Base-by-base conservation (phyloP, 192 early-diverging fungal species). In the Coemansia sp. region DNA sequence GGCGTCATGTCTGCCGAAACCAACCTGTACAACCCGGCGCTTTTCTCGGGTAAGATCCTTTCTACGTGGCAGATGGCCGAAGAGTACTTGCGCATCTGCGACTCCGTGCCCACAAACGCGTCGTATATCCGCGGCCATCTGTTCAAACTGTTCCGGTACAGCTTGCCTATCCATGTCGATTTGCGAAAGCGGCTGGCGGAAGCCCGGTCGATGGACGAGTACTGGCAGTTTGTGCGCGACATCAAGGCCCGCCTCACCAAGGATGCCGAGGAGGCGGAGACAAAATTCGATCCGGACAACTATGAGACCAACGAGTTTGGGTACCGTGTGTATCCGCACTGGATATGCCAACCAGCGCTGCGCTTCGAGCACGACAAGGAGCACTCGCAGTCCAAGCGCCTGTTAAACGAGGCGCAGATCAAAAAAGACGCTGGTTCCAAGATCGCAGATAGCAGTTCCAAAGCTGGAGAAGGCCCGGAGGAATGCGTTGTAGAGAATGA, bases 1-100 rank as follows among this genome's bases (percentile, higher is more conserved):
- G 97, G 94, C 26, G 92, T 98, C 46, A 99, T 99, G 97, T 86
- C 91, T 4, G 96, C 94, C 10, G 92, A 93, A 67, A 89, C 89
- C 6, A 90, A 81, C 61, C 77, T 94, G 10, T 92, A 94, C 62
- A 98, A 98, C 67, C 97, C 96, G 0, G 91, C 91, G 6, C 59
- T 98, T 8, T 98, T 98, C 72, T 82, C 85, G 0, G 85, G 85
- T 42, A 67, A 72, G 16, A 77, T 90, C 34, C 86, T 87, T 26
- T 86, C 87, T 6, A 80, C 84, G 0, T 94, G 90, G 90, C 84
- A 89, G 46, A 69, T 97, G 62, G 93, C 93, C 6, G 77, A 89
- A 29, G 95, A 95, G 83, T 99, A 98, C 67, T 60, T 98, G 40
- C 86, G 91, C 10, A 97, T 99, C 52, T 93, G 91, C 68, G 73